Conservation (phyloP, 2,329 filamentous ascomycete species). For the Rachicladosporium sp. region DNA sequence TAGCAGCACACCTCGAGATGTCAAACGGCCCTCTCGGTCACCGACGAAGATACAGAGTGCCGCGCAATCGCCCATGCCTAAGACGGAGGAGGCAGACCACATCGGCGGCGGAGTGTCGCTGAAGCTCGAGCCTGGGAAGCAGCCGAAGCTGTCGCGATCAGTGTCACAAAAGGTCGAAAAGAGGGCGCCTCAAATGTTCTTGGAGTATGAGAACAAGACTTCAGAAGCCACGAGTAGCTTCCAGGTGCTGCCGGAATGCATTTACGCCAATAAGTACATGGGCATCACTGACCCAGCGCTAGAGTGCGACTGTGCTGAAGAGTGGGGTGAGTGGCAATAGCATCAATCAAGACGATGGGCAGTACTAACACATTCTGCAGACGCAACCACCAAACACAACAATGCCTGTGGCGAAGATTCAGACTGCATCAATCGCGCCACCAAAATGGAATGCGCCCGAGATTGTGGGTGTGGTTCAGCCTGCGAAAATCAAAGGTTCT, state of each 20-base stretch:
- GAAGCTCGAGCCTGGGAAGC: constrained; percentile 52
- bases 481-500: constrained; percentile 93
- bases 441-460: constrained; percentile 89
- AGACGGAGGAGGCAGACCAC: constrained; percentile 38
- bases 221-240: constrained; percentile 64
- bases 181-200: constrained; percentile 54
- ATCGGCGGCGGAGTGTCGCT: constrained; percentile 49
- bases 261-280: constrained; percentile 83
- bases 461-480: constrained; percentile 77
- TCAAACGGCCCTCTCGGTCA: constrained; percentile 15
- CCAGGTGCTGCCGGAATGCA: constrained; percentile 69
- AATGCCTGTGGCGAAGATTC: constrained; percentile 88
- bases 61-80: constrained; percentile 25
- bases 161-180: constrained; percentile 56
- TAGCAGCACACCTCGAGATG: constrained; percentile 1
- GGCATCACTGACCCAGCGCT: constrained; percentile 85
- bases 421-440: constrained; percentile 95
- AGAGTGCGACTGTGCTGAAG: constrained; percentile 89
- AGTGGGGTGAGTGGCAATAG: constrained; percentile 63
- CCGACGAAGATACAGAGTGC: constrained; percentile 16
- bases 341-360: constrained; percentile 1
- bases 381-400: constrained; percentile 46
- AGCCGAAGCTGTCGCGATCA: constrained; percentile 61
- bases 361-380: constrained; percentile 29
- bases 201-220: constrained; percentile 66